Evolutionary conservation across 306 rosid species (phyloP), one percentile per base, ranked within the genome.

Genomic region (Lithocarpus polystachyus): DNA sequence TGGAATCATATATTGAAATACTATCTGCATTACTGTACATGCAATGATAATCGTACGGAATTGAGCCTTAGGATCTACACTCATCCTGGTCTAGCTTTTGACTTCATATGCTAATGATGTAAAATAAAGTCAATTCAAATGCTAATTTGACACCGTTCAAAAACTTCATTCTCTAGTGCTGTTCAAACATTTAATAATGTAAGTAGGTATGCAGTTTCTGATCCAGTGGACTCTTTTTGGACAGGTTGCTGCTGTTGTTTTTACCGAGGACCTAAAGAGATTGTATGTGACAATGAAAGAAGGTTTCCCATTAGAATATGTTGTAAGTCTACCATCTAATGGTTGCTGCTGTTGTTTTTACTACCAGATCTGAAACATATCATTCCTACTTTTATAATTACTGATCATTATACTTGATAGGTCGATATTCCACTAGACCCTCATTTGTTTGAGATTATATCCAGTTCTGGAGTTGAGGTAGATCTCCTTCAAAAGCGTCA

Each of bases 391-490:
- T 28, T 80, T 73, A 55, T 54, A 43, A 73, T 64, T 73, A 68
- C 78, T 79, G 86, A 74, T 83, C 79, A 45, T 84, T 56, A 64
- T 73, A 33, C 82, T 80, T 82, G 80, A 56, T 83, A 95, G 97
- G 98, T 95, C 65, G 98, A 95, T 85, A 91, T 93, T 88, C 98
- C 99, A 73, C 90, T 95, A 11, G 97, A 95, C 77, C 99, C 97
- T 75, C 82, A 90, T 86, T 83, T 95, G 84, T 93, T 95, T 87
- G 99, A 95, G 88, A 92, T 79, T 53, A 91, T 95, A 78, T 76
- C 94, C 54, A 88, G 90, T 82, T 91, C 98, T 79, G 99, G 98
- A 74, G 99, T 82, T 87, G 98, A 89, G 84, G 94, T 95, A 64
- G 99, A 95, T 85, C 97, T 95, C 81, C 96, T 93, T 77, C 93